Evolutionary conservation across 208 protist species (phyloP).

Genomic region (Ichthyophonus hoferi): DNA sequence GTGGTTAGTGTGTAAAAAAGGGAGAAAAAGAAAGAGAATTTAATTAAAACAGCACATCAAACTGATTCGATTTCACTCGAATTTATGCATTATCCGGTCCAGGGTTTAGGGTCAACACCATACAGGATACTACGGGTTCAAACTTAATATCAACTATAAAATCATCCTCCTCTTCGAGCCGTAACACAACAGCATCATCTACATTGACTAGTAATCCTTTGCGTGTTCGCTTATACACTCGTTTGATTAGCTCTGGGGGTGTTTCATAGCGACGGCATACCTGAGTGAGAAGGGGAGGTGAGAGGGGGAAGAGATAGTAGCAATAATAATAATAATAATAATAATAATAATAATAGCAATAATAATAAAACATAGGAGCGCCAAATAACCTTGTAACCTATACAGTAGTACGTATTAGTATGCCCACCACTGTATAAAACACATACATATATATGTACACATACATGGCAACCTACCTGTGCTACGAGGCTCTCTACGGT

Average conservation of each 20-base stretch:
- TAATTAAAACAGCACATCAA: no score
- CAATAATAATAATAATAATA: no score
- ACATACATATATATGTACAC: neutral
- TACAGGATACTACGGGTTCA: neutral
- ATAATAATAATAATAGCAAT: no score
- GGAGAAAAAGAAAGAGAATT: no score
- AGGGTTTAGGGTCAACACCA: neutral
- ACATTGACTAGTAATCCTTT: neutral
- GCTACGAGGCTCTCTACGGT: neutral
- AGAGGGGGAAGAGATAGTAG: no score
- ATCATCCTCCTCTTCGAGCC: constrained; percentile 33
- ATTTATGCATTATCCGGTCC: no score
- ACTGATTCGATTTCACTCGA: no score
- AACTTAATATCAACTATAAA: constrained; percentile 26
- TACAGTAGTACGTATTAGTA: no score
- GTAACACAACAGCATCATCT: neutral
- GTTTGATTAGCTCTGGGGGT: neutral
- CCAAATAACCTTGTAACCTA: no score
- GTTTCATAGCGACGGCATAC: neutral
- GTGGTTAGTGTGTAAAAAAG: no score
- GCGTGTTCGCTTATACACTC: constrained; percentile 1
- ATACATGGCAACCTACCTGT: neutral
- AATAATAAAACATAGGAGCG: no score
- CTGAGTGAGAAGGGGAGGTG: neutral
- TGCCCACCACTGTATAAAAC: no score